phyloP scores from a whole-genome alignment of 2,329 filamentous ascomycete genomes.

The Colletotrichum tanaceti region DNA sequence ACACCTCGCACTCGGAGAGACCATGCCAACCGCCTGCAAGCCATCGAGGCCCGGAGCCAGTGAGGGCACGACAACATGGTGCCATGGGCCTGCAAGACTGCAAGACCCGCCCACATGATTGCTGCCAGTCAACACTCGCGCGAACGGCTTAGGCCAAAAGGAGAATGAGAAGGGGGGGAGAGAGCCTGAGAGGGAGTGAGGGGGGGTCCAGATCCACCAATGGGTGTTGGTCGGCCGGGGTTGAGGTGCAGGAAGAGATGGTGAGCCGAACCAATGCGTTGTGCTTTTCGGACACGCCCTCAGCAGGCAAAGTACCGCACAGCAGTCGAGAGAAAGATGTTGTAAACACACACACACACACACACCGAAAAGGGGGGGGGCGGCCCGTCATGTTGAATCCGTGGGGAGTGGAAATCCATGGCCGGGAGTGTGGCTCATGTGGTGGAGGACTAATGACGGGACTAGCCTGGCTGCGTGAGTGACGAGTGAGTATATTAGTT shows the following conservation, averaged over 20 bases:
- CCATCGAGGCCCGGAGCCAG: constrained; percentile 21
- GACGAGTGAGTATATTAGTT: constrained; percentile 13
- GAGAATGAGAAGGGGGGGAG: no score
- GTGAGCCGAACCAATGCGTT: constrained; percentile 29
- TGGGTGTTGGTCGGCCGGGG: constrained; percentile 18
- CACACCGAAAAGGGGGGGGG: no score
- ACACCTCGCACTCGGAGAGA: constrained; percentile 34
- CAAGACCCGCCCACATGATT: constrained; percentile 39
- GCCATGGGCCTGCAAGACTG: constrained; percentile 17
- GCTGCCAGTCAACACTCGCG: constrained; percentile 17
- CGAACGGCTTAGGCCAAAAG: background rate
- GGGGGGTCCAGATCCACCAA: constrained; percentile 40
- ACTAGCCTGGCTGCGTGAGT: background rate
- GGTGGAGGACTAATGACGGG: constrained; percentile 9
- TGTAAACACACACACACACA: constrained; percentile 19
- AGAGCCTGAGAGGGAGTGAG: no score
- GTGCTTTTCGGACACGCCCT: constrained; percentile 26
- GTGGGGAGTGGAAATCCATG: constrained; percentile 7
- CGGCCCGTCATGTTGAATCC: constrained; percentile 35
- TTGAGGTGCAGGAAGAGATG: constrained; percentile 23
- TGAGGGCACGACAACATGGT: constrained; percentile 29
- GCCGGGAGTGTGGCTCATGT: constrained; percentile 18
- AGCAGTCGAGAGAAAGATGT: constrained; percentile 15
- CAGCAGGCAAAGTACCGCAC: constrained; percentile 30
- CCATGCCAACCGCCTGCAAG: constrained; percentile 24